A percentile compares a stretch with the other conserved stretches of the same genome.
phyloP scores from a whole-genome alignment of 768 basidiomycete species.

The Mycena belliarum region DNA sequence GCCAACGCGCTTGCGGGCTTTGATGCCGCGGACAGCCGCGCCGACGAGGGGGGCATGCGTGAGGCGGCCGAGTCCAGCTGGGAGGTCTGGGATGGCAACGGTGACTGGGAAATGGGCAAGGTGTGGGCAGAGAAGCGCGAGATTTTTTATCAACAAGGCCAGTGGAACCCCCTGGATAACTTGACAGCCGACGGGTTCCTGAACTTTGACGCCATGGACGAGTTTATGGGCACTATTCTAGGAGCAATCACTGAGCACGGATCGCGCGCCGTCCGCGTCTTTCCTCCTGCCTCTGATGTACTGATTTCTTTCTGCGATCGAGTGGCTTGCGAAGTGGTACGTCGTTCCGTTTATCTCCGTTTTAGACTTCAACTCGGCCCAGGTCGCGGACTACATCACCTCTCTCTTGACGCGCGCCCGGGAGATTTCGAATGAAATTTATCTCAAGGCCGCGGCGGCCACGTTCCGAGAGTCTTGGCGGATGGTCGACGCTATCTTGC shows the following conservation, averaged over 20 bases:
- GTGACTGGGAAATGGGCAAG: conserved; percentile 90
- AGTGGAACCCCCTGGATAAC: conserved; percentile 83
- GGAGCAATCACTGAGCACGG: conserved; percentile 73
- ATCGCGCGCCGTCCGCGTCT: conserved; percentile 78
- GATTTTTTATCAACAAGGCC: conserved; percentile 84
- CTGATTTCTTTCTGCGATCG: conserved; percentile 82
- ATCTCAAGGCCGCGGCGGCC: conserved; percentile 85
- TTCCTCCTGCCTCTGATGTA: conserved; percentile 79
- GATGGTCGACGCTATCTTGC: conserved; percentile 75
- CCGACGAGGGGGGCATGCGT: conserved; percentile 76
- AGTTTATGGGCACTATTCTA: conserved; percentile 75
- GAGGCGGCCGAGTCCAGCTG: conserved; percentile 83
- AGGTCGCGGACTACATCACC: conserved; percentile 79
- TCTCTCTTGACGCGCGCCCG: conserved; percentile 77
- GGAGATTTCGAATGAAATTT: conserved; percentile 67
- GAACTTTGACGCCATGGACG: conserved; percentile 93
- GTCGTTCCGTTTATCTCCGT: neutral
- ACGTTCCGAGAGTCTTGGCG: conserved; percentile 87
- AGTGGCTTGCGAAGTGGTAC: conserved; percentile 76
- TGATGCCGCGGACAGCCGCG: conserved; percentile 76
- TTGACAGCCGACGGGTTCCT: conserved; percentile 64
- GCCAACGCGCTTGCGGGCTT: conserved; percentile 84
- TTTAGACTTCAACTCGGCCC: neutral
- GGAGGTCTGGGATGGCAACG: conserved; percentile 68
- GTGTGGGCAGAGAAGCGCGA: conserved; percentile 96